Evolutionary conservation across 768 basidiomycete genomes (phyloP).

Genomic region (Kwoniella bestiolae): DNA sequence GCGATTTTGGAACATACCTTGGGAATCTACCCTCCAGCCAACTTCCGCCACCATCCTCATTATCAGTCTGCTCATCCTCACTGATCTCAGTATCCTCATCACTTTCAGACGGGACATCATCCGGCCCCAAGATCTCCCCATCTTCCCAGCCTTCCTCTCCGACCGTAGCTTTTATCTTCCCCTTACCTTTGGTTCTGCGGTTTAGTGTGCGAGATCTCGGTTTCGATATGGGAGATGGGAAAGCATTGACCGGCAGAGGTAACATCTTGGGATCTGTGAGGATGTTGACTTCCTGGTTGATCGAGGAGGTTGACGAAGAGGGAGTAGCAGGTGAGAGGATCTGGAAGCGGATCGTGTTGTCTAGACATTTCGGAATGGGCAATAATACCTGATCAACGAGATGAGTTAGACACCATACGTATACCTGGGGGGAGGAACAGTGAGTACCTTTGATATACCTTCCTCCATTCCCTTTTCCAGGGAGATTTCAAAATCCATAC

Average conservation of each 20-base stretch:
- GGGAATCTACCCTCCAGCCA: slow-evolving; percentile 50
- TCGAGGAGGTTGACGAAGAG: slow-evolving; percentile 17
- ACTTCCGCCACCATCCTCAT: slow-evolving; percentile 20
- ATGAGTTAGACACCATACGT: background rate
- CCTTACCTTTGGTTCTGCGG: background rate
- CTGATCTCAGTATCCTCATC: slow-evolving; percentile 23
- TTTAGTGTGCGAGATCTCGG: background rate
- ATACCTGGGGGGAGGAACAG: background rate
- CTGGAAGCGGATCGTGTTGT: slow-evolving; percentile 44
- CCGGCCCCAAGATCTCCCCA: slow-evolving; percentile 35
- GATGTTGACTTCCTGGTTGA: slow-evolving; percentile 35
- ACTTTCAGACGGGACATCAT: slow-evolving; percentile 25
- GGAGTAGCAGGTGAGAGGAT: slow-evolving; percentile 18
- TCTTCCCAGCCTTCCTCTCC: slow-evolving; percentile 43
- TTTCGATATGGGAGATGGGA: background rate
- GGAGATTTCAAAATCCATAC: slow-evolving; percentile 33
- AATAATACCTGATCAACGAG: slow-evolving; percentile 22
- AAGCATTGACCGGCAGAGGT: slow-evolving; percentile 34
- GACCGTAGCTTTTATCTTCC: background rate
- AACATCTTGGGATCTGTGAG: slow-evolving; percentile 46
- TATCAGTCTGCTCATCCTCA: slow-evolving; percentile 19
- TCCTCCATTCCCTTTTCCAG: slow-evolving; percentile 19
- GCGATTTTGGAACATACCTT: no score
- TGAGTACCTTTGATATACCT: slow-evolving; percentile 33
- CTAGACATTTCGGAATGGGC: slow-evolving; percentile 42